phyloP scores from a whole-genome alignment of 352 stramenopile genomes.

The Phytophthora hibernalis region DNA sequence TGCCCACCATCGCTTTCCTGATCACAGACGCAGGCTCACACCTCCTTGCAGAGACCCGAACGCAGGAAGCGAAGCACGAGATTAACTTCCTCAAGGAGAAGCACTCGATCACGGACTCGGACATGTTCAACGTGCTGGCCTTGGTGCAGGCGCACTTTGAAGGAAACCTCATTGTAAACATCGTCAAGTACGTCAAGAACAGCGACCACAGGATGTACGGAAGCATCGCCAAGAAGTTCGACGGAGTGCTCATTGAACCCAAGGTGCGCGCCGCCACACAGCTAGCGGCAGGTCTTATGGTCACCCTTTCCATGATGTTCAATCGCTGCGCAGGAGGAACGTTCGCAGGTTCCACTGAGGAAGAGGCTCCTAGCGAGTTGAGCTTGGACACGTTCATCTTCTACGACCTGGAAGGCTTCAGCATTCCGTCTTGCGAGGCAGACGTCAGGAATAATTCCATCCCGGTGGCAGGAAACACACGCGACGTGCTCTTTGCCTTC shows the following conservation, averaged over 20 bases:
- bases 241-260: slow-evolving; percentile 67
- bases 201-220: slow-evolving; percentile 63
- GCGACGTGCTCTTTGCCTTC: slow-evolving; percentile 63
- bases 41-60: slow-evolving; percentile 42
- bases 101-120: slow-evolving; percentile 53
- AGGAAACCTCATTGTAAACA: slow-evolving; percentile 59
- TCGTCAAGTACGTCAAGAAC: slow-evolving; percentile 72
- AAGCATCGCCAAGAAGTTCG: slow-evolving; percentile 63
- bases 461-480: slow-evolving; percentile 45
- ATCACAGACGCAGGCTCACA: slow-evolving; percentile 73
- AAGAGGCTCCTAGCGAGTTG: slow-evolving; percentile 1
- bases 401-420: slow-evolving; percentile 54
- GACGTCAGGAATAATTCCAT: slow-evolving; percentile 40
- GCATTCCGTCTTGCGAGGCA: slow-evolving; percentile 36
- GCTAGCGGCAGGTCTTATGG: slow-evolving; percentile 56
- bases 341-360: slow-evolving; percentile 17
- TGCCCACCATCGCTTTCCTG: slow-evolving; percentile 71
- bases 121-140: slow-evolving; percentile 62
- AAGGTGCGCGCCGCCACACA: slow-evolving; percentile 37
- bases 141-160: slow-evolving; percentile 60
- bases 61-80: slow-evolving; percentile 50
- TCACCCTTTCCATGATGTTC: slow-evolving; percentile 68
- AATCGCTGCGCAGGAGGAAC: slow-evolving; percentile 32
- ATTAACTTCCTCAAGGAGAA: slow-evolving; percentile 52
- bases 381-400: slow-evolving; percentile 59